Conservation (phyloP, 176 grass and related monocot genomes). For the Dactylis glomerata region DNA sequence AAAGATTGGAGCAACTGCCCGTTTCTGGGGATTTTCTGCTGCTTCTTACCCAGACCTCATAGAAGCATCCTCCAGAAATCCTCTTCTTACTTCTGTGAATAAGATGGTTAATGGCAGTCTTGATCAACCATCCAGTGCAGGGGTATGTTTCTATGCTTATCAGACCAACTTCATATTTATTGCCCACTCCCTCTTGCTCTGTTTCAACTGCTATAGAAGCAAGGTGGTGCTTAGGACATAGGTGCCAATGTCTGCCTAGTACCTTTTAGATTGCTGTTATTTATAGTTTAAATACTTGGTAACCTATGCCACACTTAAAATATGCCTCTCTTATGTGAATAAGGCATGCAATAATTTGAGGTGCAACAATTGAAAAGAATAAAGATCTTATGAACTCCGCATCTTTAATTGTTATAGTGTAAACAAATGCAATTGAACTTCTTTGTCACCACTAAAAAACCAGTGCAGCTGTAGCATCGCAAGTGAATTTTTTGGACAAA, state of each 20-base stretch:
- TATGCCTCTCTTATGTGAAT: not conserved
- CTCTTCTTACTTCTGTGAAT: slow-evolving; percentile 52
- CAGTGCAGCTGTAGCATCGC: not conserved
- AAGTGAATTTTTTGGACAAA: not conserved
- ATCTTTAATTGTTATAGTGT: not conserved
- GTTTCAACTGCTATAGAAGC: not conserved
- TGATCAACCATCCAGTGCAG: slow-evolving; percentile 47
- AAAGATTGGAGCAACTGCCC: slow-evolving; percentile 82
- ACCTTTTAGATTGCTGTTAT: not conserved
- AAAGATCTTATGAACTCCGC: not conserved
- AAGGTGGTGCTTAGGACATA: not conserved
- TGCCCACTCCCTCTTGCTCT: not conserved
- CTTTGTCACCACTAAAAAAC: not conserved
- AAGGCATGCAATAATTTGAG: slow-evolving; percentile 1
- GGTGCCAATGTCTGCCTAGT: not conserved
- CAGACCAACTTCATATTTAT: not conserved
- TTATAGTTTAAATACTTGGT: slow-evolving; percentile 6
- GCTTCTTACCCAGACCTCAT: slow-evolving; percentile 91
- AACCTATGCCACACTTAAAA: not conserved
- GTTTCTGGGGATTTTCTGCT: slow-evolving; percentile 94
- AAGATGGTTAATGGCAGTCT: slow-evolving; percentile 34
- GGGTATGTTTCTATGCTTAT: slow-evolving; percentile 40
- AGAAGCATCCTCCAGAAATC: slow-evolving; percentile 30
- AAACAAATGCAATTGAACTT: slow-evolving; percentile 13
- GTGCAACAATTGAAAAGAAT: not conserved